A percentile compares a stretch with the other conserved stretches of the same genome.
Conservation (phyloP, 2,329 filamentous ascomycete species). For the Aciculosporium take region DNA sequence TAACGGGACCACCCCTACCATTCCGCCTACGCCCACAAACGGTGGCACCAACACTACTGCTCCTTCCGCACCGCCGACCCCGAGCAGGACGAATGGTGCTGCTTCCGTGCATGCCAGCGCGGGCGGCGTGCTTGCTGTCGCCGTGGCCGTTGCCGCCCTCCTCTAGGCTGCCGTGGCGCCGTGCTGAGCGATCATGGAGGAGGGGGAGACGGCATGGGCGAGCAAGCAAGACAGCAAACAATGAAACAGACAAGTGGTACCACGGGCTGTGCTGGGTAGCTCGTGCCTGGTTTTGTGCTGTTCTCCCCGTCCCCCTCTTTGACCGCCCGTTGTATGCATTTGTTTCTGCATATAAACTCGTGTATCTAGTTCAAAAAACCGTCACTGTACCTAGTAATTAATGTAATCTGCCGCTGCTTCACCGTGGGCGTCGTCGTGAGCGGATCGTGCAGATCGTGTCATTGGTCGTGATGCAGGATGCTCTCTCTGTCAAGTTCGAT, state of each 20-base stretch:
- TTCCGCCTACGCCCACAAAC: no score
- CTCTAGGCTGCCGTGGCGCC: not conserved
- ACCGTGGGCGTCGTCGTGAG: no score
- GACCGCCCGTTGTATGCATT: not conserved
- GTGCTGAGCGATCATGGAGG: not conserved
- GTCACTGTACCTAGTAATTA: no score
- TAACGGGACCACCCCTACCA: no score
- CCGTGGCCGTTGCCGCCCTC: slow-evolving; percentile 2
- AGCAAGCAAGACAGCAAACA: not conserved
- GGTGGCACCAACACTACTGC: not conserved
- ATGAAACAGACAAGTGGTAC: not conserved
- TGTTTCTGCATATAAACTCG: no score
- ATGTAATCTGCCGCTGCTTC: no score
- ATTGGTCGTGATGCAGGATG: no score
- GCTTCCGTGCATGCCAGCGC: slow-evolving; percentile 1
- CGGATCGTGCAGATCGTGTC: no score
- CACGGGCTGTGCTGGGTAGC: not conserved
- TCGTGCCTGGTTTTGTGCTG: not conserved
- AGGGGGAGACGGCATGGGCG: not conserved
- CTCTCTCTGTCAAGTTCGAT: no score
- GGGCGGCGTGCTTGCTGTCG: slow-evolving; percentile 3
- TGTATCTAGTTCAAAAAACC: no score
- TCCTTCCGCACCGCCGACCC: not conserved
- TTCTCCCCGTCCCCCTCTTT: not conserved
- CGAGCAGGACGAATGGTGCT: slow-evolving; percentile 4